Percentiles rank a stretch among this genome's conserved stretches.
Conservation (phyloP, 179 eudicot species). For the Silene noctiflora region DNA sequence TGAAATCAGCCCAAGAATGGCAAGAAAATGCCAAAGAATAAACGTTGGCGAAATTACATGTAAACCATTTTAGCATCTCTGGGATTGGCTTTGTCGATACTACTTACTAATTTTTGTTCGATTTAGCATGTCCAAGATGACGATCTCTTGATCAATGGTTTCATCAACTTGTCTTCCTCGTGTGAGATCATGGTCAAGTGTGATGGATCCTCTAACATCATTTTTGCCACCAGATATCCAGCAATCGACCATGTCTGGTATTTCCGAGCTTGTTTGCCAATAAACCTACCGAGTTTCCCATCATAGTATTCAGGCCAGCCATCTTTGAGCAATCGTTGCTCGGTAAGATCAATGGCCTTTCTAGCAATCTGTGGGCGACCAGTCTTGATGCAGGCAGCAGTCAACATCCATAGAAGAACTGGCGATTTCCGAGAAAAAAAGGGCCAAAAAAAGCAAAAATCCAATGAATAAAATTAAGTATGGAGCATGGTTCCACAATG, state of each 20-base stretch:
- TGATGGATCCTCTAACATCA: slow-evolving; percentile 78
- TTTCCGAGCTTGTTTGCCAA: slow-evolving; percentile 63
- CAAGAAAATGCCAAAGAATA: slow-evolving; percentile 34
- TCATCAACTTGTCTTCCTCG: slow-evolving; percentile 66
- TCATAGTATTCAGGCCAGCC: slow-evolving; percentile 70
- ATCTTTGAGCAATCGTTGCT: slow-evolving; percentile 49
- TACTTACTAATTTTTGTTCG: slow-evolving; percentile 19
- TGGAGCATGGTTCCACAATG: too few relatives aligned
- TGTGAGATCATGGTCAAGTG: slow-evolving; percentile 65
- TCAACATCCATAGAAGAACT: slow-evolving; percentile 67
- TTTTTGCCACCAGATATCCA: slow-evolving; percentile 66
- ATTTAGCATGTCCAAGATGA: slow-evolving; percentile 55
- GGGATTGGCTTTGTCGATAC: slow-evolving; percentile 12
- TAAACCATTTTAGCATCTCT: slow-evolving; percentile 20
- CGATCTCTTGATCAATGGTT: slow-evolving; percentile 64
- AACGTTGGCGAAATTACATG: slow-evolving; percentile 27
- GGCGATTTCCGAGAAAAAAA: slow-evolving; percentile 17
- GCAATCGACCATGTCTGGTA: slow-evolving; percentile 73
- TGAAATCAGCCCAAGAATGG: slow-evolving; percentile 30
- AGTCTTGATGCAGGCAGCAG: slow-evolving; percentile 65
- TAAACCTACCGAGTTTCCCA: slow-evolving; percentile 53
- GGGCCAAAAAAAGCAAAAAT: slow-evolving; percentile 1
- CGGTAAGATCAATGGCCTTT: slow-evolving; percentile 54
- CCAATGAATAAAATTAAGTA: neutral
- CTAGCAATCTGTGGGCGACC: slow-evolving; percentile 68